Base-by-base conservation (phyloP, 495 filamentous ascomycete genomes). In the Mycothermus thermophilus region DNA sequence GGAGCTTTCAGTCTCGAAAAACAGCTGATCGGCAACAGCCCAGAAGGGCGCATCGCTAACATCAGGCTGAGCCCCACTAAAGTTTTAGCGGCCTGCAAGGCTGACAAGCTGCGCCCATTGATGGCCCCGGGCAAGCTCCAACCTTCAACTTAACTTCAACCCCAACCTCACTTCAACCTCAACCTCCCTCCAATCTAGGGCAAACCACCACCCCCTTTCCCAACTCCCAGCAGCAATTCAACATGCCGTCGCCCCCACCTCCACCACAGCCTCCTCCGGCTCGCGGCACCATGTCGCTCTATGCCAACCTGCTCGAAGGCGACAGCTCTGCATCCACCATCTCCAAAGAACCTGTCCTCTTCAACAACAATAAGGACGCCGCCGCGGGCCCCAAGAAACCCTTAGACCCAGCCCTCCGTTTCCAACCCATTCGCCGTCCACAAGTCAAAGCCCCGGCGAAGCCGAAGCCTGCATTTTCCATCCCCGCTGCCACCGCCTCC, bases 261-360 rank as follows among this genome's bases (percentile, higher is more conserved):
- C 41, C 22, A 11, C 41, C 44, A 24, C n/a, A n/a, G n/a, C n/a
- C n/a, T n/a, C n/a, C n/a, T n/a, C 45, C 49, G 3, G 30, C 32
- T 18, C 43, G 52, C 21, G 44, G 51, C 29, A 63, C 66, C 34
- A 54, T 74, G 41, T 72, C 69, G 11, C 54, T 74, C 13, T 74
- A 74, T 43, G 70, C 69, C 12, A 72, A 72, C 50, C 58, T 74
- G 13, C 64, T 71, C 38, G 65, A 72, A 19, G 30, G 65, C 17
- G 57, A 71, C 24, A 50, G 60, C 30, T 55, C 72, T 0, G 71
- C 71, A 11, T 75, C 77, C 6, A 25, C 22, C 3, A 81, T 88
- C 37, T 83, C 84, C 10, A 67, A 76, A 36, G 80, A 75, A 4
- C 84, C 86, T 0, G 79, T 90, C n/a, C 64, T 77, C 23, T 93